phyloP scores from a whole-genome alignment of 2,329 filamentous ascomycete species.

The Xylaria polymorpha region DNA sequence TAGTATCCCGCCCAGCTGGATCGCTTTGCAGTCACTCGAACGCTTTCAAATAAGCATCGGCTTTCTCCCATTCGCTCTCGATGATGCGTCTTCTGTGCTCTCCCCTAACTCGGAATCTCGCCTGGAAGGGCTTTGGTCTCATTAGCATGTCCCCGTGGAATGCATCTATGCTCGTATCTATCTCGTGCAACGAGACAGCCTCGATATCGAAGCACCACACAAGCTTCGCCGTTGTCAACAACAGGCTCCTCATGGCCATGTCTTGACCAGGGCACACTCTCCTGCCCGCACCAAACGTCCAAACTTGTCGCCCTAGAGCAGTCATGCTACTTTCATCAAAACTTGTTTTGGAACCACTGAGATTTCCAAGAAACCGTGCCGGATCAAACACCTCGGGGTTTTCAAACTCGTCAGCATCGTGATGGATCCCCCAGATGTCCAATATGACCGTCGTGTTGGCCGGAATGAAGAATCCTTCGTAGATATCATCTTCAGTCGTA shows the following conservation, averaged over 20 bases:
- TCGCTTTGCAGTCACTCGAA: conserved; percentile 32
- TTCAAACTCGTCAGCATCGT: conserved; percentile 35
- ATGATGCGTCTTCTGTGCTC: conserved; percentile 37
- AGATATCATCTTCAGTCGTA: conserved; percentile 56
- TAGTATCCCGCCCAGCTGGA: not conserved
- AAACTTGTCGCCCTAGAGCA: conserved; percentile 45
- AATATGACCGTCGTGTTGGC: conserved; percentile 57
- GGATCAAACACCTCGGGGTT: conserved; percentile 39
- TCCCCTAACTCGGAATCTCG: conserved; percentile 39
- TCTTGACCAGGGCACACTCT: conserved; percentile 62
- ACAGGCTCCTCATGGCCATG: conserved; percentile 59
- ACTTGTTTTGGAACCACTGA: conserved; percentile 16
- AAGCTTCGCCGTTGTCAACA: conserved; percentile 54
- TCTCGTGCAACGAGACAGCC: conserved; percentile 28
- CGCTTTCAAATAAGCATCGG: conserved; percentile 33
- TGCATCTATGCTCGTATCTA: conserved; percentile 46
- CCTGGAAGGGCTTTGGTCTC: conserved; percentile 40
- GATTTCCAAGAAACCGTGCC: conserved; percentile 34
- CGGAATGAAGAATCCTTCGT: conserved; percentile 60
- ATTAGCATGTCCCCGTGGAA: conserved; percentile 41
- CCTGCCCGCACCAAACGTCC: conserved; percentile 61
- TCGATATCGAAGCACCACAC: conserved; percentile 62
- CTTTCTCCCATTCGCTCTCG: conserved; percentile 35
- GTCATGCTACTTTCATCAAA: conserved; percentile 23
- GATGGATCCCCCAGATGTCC: conserved; percentile 54